Percentiles rank a stretch among this genome's conserved stretches.
Evolutionary conservation across 371 early-diverging fungal species (phyloP).

Genomic region (Apophysomyces sp.): DNA sequence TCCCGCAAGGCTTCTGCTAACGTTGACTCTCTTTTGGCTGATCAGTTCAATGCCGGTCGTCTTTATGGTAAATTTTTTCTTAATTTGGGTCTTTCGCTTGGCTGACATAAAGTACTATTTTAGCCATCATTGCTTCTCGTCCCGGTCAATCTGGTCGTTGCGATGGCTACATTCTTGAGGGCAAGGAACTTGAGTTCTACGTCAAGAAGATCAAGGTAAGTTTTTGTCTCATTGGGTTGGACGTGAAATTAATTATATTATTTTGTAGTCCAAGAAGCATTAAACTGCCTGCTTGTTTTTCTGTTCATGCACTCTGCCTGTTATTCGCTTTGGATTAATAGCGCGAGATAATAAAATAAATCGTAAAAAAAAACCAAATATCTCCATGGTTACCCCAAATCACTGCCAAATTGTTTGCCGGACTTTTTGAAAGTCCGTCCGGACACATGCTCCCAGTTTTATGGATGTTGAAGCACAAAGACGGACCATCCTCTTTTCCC

Average conservation of each 20-base stretch:
- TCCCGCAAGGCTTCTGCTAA: conserved; percentile 80
- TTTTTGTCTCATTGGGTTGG: neutral
- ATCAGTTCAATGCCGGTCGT: conserved; percentile 97
- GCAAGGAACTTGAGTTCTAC: conserved; percentile 98
- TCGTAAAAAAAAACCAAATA: neutral
- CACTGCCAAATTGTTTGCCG: neutral
- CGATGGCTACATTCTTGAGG: conserved; percentile 99
- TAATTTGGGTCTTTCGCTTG: neutral
- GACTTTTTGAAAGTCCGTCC: neutral
- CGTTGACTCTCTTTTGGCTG: conserved; percentile 88
- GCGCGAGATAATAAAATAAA: neutral
- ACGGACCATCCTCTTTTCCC: conserved; percentile 11
- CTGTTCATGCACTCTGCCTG: conserved; percentile 1
- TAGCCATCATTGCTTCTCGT: conserved; percentile 92
- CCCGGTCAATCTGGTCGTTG: conserved; percentile 99
- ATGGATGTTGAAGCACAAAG: neutral
- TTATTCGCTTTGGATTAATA: neutral
- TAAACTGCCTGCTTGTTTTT: neutral
- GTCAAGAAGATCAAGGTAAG: conserved; percentile 84
- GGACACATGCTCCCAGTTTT: conserved; percentile 1
- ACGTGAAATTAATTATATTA: neutral
- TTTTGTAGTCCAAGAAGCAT: neutral
- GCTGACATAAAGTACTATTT: neutral
- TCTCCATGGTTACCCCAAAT: neutral
- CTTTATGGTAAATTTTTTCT: conserved; percentile 66